Percentiles rank a stretch among this genome's conserved stretches.
Evolutionary conservation across 768 basidiomycete genomes (phyloP).

Genomic region (Grammothele lineata): DNA sequence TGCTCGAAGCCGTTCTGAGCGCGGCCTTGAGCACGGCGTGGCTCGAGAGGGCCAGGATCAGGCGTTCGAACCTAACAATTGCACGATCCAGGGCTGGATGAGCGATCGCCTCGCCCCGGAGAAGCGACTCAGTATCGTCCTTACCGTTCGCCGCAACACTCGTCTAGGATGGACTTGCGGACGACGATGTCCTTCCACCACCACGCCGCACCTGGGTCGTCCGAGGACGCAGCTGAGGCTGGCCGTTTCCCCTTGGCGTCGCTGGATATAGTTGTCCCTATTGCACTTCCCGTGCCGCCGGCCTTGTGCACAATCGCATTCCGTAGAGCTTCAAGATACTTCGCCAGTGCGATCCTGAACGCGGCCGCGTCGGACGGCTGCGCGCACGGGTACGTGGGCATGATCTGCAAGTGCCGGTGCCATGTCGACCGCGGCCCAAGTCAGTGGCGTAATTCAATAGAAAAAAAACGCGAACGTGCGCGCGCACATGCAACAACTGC

Average conservation of each 20-base stretch:
- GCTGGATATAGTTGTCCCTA: too few relatives aligned
- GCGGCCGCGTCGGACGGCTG: conserved; percentile 49
- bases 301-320: conserved; percentile 36
- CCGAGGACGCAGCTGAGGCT: background rate
- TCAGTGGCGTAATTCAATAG: too few relatives aligned
- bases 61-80: conserved; percentile 46
- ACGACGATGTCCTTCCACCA: conserved; percentile 60
- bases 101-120: too few relatives aligned
- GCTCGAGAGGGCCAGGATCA: conserved; percentile 48
- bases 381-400: conserved; percentile 48
- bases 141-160: conserved; percentile 36
- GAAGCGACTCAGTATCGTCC: too few relatives aligned
- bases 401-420: too few relatives aligned
- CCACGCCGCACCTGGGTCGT: conserved; percentile 24
- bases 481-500: background rate
- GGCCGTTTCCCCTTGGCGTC: conserved; percentile 17
- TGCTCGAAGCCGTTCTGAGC: conserved; percentile 1
- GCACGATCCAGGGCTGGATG: too few relatives aligned
- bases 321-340: conserved; percentile 45
- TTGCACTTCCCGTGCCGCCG: conserved; percentile 1
- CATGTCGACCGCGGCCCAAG: too few relatives aligned
- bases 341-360: conserved; percentile 47
- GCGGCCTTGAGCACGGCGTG: conserved; percentile 40
- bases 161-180: conserved; percentile 51
- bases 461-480: background rate